A percentile compares a stretch with the other conserved stretches of the same genome.
Conservation (phyloP, 2,329 filamentous ascomycete species). For the Chaetomium sp. region DNA sequence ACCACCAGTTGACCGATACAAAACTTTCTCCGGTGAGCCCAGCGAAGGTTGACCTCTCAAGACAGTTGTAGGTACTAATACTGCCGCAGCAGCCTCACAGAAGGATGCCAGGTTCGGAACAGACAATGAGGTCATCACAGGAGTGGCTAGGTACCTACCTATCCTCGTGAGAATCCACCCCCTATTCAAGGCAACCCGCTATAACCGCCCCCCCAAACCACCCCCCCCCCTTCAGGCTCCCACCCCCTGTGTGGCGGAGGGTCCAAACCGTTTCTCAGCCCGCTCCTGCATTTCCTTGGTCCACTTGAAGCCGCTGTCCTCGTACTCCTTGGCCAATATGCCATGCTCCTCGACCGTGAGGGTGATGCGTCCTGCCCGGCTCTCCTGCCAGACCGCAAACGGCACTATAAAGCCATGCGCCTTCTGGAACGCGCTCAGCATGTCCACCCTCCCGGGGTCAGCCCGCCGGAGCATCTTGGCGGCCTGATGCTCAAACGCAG, state of each 20-base stretch:
- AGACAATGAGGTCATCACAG: no score
- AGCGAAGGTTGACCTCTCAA: no score
- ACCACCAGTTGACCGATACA: no score
- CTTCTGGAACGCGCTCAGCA: constrained; percentile 3
- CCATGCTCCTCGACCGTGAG: constrained; percentile 5
- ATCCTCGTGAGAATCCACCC: no score
- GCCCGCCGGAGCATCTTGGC: not conserved
- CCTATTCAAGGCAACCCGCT: no score
- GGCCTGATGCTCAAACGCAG: not conserved
- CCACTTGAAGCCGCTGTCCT: constrained; percentile 3
- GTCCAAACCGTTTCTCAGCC: constrained; percentile 3
- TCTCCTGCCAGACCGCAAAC: constrained; percentile 6
- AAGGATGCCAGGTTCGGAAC: no score
- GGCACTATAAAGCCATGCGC: constrained; percentile 2
- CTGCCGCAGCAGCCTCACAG: no score
- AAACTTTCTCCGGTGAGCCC: no score
- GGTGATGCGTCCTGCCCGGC: not conserved
- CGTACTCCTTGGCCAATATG: not conserved
- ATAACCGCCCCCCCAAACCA: no score
- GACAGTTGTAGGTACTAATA: no score
- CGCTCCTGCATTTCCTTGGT: constrained; percentile 1
- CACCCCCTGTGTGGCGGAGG: not conserved
- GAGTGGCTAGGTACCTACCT: no score
- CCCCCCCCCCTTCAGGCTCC: not conserved
- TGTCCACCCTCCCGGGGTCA: not conserved